These are phyloP conservation scores for Brassica carinata DNA, from an alignment of 345 rosid species.

Conservation along the genomic window DNA sequence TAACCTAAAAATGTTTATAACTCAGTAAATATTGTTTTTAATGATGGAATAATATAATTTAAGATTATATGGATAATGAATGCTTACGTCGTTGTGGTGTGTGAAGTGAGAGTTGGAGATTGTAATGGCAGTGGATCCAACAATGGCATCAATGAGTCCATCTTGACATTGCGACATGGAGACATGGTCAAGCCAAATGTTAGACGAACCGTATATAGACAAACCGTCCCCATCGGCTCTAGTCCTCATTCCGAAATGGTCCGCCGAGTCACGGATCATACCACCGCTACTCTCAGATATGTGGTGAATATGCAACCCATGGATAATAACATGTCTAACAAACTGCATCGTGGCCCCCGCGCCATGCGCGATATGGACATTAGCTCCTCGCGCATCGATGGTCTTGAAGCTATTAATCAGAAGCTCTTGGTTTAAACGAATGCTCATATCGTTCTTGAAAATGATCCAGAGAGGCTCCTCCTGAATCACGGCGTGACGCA, in stretches of 20 bases:
- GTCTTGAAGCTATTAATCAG: slow-evolving; percentile 65
- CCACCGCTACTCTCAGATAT: slow-evolving; percentile 55
- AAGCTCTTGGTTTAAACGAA: slow-evolving; percentile 66
- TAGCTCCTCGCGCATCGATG: slow-evolving; percentile 76
- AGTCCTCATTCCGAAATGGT: slow-evolving; percentile 65
- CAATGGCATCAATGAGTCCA: slow-evolving; percentile 72
- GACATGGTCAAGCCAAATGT: slow-evolving; percentile 81
- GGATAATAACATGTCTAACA: slow-evolving; percentile 63
- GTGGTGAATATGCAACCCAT: slow-evolving; percentile 64
- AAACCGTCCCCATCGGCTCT: slow-evolving; percentile 82
- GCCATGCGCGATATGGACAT: slow-evolving; percentile 61
- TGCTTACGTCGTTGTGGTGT: slow-evolving; percentile 66
- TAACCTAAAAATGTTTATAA: neutral
- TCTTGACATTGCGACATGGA: slow-evolving; percentile 66
- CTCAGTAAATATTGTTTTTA: too few species aligned
- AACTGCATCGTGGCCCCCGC: slow-evolving; percentile 70
- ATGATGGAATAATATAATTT: too few species aligned
- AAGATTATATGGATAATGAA: neutral
- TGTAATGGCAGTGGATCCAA: slow-evolving; percentile 76
- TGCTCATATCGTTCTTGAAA: slow-evolving; percentile 62
- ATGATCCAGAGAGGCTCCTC: slow-evolving; percentile 65
- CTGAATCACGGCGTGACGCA: slow-evolving; percentile 64
- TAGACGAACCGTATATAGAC: slow-evolving; percentile 60
- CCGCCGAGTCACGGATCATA: slow-evolving; percentile 54
- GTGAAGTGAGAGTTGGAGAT: slow-evolving; percentile 83